Evolutionary conservation across 73 alveolate species (phyloP).

Genomic region (Stentor roeselii): DNA sequence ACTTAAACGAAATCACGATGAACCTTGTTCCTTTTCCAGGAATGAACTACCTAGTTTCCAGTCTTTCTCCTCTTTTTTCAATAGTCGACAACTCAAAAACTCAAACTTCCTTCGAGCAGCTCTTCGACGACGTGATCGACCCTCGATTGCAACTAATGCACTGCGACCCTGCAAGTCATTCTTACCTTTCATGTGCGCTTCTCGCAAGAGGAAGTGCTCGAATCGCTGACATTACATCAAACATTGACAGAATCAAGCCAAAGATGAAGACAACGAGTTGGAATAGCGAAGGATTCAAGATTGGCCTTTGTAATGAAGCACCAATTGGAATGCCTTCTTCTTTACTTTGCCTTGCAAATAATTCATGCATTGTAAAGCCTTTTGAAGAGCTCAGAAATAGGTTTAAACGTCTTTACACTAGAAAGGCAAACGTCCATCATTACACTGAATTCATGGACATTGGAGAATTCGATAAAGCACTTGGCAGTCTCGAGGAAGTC

Average conservation of each 20-base stretch:
- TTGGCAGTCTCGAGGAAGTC: slow-evolving; percentile 34
- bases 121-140: slow-evolving; percentile 89
- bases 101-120: slow-evolving; percentile 91
- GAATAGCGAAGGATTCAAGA: slow-evolving; percentile 96
- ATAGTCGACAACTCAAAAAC: slow-evolving; percentile 80
- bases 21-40: slow-evolving; percentile 99
- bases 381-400: slow-evolving; percentile 60
- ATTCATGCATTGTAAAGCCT: slow-evolving; percentile 66
- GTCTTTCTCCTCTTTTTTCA: slow-evolving; percentile 94
- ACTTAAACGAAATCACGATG: slow-evolving; percentile 98
- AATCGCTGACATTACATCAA: slow-evolving; percentile 85
- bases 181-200: slow-evolving; percentile 90
- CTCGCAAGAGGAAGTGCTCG: slow-evolving; percentile 93
- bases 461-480: slow-evolving; percentile 65
- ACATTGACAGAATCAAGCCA: slow-evolving; percentile 80
- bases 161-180: slow-evolving; percentile 75
- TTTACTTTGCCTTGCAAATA: slow-evolving; percentile 81
- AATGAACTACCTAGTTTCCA: slow-evolving; percentile 94
- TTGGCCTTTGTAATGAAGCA: slow-evolving; percentile 91
- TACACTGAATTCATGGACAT: slow-evolving; percentile 86
- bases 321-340: slow-evolving; percentile 93
- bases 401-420: slow-evolving; percentile 76
- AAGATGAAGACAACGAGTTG: slow-evolving; percentile 73
- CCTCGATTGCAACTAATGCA: slow-evolving; percentile 80
- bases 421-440: slow-evolving; percentile 91